phyloP scores from a whole-genome alignment of 2,329 filamentous ascomycete species.

The Cytospora mali region DNA sequence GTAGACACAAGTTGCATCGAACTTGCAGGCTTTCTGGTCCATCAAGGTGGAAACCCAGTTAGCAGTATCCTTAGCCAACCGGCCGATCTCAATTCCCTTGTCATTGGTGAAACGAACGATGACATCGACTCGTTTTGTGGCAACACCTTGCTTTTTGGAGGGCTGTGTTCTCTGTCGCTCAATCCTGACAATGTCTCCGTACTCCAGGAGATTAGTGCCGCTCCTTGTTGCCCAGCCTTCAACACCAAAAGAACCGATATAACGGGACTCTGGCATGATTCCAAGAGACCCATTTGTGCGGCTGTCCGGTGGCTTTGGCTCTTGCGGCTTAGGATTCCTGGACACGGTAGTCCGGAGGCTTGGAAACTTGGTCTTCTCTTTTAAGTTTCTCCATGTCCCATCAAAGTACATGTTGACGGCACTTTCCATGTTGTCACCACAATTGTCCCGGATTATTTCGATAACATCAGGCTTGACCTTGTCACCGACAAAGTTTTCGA shows the following conservation, averaged over 20 bases:
- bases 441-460: conserved; percentile 54
- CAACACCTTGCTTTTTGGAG: conserved; percentile 45
- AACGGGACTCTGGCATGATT: conserved; percentile 55
- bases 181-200: conserved; percentile 82
- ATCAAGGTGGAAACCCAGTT: conserved; percentile 91
- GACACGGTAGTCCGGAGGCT: conserved; percentile 11
- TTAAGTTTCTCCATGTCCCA: conserved; percentile 62
- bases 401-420: conserved; percentile 73
- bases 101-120: conserved; percentile 88
- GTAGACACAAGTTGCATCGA: conserved; percentile 87
- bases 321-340: conserved; percentile 25
- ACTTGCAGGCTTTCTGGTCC: conserved; percentile 85
- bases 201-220: conserved; percentile 72
- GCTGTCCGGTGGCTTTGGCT: conserved; percentile 13
- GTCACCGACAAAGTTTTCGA: conserved; percentile 63
- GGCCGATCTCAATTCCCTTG: conserved; percentile 79
- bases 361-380: conserved; percentile 34
- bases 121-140: conserved; percentile 73
- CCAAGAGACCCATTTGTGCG: conserved; percentile 18
- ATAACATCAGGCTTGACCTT: conserved; percentile 54
- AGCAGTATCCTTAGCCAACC: conserved; percentile 83
- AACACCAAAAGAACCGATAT: conserved; percentile 89
- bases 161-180: conserved; percentile 79
- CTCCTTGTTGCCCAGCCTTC: conserved; percentile 91
- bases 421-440: conserved; percentile 60